Conservation (phyloP, 495 filamentous ascomycete genomes). For the Neurospora sp. region DNA sequence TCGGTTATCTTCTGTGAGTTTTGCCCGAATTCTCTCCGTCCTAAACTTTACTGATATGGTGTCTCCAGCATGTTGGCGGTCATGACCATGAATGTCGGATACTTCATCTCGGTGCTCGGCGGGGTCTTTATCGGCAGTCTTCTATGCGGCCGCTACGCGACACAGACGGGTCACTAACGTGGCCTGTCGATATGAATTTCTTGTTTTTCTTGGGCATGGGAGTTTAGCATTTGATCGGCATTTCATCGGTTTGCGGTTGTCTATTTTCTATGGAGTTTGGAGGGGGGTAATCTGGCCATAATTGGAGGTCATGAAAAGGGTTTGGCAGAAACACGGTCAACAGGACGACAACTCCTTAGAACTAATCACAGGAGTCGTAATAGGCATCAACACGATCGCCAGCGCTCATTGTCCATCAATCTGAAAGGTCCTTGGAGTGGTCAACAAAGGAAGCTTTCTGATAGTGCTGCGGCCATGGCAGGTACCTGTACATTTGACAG, state of each 20-base stretch:
- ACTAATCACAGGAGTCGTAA: background rate
- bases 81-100: slow-evolving; percentile 97
- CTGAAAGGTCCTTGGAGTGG: background rate
- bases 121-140: slow-evolving; percentile 82
- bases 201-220: background rate
- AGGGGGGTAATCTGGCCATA: background rate
- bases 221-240: background rate
- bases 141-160: slow-evolving; percentile 57
- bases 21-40: background rate
- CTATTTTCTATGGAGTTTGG: background rate
- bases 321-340: background rate
- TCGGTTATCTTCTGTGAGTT: slow-evolving; percentile 84
- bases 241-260: background rate
- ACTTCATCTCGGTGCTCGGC: slow-evolving; percentile 77
- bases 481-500: slow-evolving; percentile 9
- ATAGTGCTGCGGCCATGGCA: background rate
- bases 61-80: slow-evolving; percentile 82
- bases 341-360: background rate
- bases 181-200: background rate
- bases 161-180: slow-evolving; percentile 24
- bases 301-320: background rate
- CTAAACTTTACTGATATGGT: slow-evolving; percentile 5
- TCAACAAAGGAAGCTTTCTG: background rate
- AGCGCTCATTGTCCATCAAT: background rate
- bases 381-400: background rate